Evolutionary conservation across 164 flowering plant genomes (phyloP).

Genomic region (Stephania cephalantha): DNA sequence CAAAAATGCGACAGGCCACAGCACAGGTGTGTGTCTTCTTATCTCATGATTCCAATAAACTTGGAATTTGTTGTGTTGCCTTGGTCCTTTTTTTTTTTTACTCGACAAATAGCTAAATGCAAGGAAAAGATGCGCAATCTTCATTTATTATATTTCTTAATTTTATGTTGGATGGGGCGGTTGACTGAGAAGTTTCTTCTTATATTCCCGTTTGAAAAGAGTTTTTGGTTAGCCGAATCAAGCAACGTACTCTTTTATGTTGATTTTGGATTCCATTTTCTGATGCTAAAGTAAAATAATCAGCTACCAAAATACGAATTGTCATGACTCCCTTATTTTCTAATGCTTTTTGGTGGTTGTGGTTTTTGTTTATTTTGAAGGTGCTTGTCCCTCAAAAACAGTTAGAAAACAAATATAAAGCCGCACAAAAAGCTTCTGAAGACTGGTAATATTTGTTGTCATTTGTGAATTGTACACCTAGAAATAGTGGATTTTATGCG

Average conservation of each 20-base stretch:
- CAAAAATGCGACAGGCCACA: slow-evolving; percentile 97
- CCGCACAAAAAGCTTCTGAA: slow-evolving; percentile 80
- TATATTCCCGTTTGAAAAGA: not conserved
- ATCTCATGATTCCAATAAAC: not conserved
- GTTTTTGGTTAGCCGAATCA: not conserved
- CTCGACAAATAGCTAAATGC: not conserved
- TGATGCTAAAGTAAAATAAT: not conserved
- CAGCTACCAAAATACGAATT: not conserved
- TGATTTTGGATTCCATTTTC: not conserved
- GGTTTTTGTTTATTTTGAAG: slow-evolving; percentile 29
- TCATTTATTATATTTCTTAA: not conserved
- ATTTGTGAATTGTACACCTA: not conserved
- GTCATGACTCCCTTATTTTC: not conserved
- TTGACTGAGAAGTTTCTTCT: not conserved
- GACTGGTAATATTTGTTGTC: slow-evolving; percentile 53
- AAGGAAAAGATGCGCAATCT: not conserved
- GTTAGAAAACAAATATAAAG: slow-evolving; percentile 75
- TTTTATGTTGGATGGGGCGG: not conserved
- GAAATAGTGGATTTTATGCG: not conserved
- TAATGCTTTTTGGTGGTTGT: not conserved
- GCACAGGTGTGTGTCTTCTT: slow-evolving; percentile 59
- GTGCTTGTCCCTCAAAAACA: slow-evolving; percentile 89
- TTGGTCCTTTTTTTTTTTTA: not conserved
- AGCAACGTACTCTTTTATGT: not conserved
- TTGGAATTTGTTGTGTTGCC: not conserved